Conservation (phyloP, 129 eudicot genomes). For the Artemisia argyi region DNA sequence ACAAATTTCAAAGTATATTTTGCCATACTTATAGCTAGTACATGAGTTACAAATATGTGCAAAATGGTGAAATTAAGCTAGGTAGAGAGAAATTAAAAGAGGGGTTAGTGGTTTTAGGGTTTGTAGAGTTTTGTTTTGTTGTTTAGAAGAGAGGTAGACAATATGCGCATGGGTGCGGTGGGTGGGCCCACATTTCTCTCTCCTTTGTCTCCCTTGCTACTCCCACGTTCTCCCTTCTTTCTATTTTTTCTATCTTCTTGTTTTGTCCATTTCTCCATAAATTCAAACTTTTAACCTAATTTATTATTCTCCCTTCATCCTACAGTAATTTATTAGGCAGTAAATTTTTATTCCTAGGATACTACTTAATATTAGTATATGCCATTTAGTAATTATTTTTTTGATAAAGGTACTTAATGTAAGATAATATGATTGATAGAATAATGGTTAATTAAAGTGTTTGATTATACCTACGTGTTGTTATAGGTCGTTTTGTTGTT, state of each 20-base stretch:
- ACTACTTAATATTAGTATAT: no score
- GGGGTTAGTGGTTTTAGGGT: slow-evolving; percentile 29
- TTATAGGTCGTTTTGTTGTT: no score
- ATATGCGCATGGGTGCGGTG: slow-evolving; percentile 84
- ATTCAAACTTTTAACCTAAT: not conserved
- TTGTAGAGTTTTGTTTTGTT: slow-evolving; percentile 23
- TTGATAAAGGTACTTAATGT: no score
- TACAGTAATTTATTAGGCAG: not conserved
- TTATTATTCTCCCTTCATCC: not conserved
- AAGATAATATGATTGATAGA: no score
- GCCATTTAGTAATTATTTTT: no score
- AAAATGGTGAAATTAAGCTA: not conserved
- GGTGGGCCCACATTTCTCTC: slow-evolving; percentile 52
- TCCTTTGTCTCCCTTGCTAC: slow-evolving; percentile 40
- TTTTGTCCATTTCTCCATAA: slow-evolving; percentile 16
- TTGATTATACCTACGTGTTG: no score
- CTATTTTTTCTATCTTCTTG: not conserved
- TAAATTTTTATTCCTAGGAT: no score
- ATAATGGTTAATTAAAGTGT: no score
- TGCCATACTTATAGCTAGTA: not conserved
- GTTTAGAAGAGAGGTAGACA: slow-evolving; percentile 36
- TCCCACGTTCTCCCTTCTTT: slow-evolving; percentile 34
- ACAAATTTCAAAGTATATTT: not conserved
- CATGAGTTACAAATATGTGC: not conserved
- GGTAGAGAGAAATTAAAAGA: slow-evolving; percentile 19